Evolutionary conservation across 345 rosid genomes (phyloP).

Genomic region (Erucastrum elatum): DNA sequence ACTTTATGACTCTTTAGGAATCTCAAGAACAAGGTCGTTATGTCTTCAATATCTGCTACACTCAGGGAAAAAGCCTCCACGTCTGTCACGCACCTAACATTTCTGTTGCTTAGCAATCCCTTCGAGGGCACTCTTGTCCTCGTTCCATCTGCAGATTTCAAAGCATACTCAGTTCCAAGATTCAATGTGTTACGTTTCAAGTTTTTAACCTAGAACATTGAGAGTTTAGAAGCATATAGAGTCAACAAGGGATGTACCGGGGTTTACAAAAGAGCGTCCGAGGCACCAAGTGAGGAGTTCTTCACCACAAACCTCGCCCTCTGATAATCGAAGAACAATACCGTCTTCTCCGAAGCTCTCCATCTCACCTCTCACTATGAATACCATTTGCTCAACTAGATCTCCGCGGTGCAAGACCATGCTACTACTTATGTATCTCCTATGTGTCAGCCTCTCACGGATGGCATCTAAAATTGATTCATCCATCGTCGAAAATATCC

Average conservation of each 20-base stretch:
- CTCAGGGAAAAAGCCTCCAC: background rate
- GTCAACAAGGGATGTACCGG: conserved; percentile 45
- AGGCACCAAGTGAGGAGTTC: conserved; percentile 91
- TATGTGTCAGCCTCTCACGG: conserved; percentile 70
- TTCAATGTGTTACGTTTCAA: background rate
- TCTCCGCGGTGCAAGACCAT: conserved; percentile 54
- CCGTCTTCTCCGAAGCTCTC: conserved; percentile 66
- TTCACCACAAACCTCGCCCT: conserved; percentile 83
- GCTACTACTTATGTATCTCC: conserved; percentile 65
- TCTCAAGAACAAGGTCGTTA: conserved; percentile 26
- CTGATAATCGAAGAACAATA: conserved; percentile 44
- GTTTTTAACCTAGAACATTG: background rate
- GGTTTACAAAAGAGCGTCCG: conserved; percentile 61
- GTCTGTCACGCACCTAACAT: background rate
- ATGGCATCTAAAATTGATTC: conserved; percentile 66
- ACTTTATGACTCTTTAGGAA: conserved; percentile 59
- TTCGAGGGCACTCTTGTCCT: conserved; percentile 49
- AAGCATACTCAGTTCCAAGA: conserved; percentile 10
- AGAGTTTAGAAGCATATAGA: background rate
- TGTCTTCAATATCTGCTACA: too few relatives aligned
- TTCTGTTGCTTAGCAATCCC: conserved; percentile 51
- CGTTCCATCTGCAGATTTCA: conserved; percentile 50
- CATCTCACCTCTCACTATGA: conserved; percentile 81
- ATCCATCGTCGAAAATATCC: conserved; percentile 69
- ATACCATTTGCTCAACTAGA: conserved; percentile 74